phyloP scores from a whole-genome alignment of 2,329 filamentous ascomycete genomes.

The Verticillium nonalfalfae region DNA sequence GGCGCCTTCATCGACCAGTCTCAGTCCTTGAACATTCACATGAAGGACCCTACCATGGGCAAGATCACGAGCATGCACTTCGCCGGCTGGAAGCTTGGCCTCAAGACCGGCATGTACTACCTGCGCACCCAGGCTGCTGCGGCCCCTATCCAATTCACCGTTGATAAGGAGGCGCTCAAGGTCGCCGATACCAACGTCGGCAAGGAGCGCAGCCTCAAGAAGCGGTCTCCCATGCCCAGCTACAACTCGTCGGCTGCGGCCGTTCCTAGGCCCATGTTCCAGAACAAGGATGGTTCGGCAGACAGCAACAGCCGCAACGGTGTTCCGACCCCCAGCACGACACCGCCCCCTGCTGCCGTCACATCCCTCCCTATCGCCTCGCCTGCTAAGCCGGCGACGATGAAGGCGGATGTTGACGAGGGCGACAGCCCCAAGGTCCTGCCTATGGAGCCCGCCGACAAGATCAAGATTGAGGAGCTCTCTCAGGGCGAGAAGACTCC shows the following conservation, averaged over 20 bases:
- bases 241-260: conserved; percentile 54
- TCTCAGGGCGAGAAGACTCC: conserved; percentile 47
- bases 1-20: conserved; percentile 99
- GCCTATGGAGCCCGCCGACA: conserved; percentile 61
- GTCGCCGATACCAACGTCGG: conserved; percentile 75
- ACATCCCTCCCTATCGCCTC: conserved; percentile 40
- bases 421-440: conserved; percentile 75
- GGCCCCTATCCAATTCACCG: conserved; percentile 96
- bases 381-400: conserved; percentile 53
- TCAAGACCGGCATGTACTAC: conserved; percentile 99
- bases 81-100: conserved; percentile 94
- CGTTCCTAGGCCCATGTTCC: conserved; percentile 62
- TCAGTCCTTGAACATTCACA: conserved; percentile 98
- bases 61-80: conserved; percentile 99
- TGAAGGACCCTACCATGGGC: conserved; percentile 99
- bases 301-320: conserved; percentile 44
- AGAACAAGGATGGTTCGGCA: conserved; percentile 41
- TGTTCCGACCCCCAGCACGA: conserved; percentile 62
- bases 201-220: conserved; percentile 59
- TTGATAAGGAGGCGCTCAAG: conserved; percentile 92
- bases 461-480: conserved; percentile 59
- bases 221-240: conserved; percentile 56
- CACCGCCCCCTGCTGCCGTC: conserved; percentile 42
- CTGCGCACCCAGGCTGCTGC: conserved; percentile 95
- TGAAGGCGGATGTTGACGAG: conserved; percentile 72